Evolutionary conservation across 148 eudicot genomes (phyloP).

Genomic region (Diospyros lotus): DNA sequence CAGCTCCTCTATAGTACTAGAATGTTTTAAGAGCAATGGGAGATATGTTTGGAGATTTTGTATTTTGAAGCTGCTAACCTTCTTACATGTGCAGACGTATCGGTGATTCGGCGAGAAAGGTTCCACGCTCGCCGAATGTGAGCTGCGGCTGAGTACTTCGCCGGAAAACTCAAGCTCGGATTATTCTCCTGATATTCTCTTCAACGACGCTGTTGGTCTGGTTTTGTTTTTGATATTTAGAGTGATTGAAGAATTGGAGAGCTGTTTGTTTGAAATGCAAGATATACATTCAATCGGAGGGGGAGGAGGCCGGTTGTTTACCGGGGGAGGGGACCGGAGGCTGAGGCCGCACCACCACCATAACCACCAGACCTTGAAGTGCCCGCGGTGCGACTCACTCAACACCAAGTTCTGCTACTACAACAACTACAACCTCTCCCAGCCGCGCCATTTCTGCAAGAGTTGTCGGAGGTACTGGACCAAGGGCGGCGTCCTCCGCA

Average conservation of each 20-base stretch:
- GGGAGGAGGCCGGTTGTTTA: slow-evolving; percentile 22
- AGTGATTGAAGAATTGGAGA: not conserved
- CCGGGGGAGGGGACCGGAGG: slow-evolving; percentile 29
- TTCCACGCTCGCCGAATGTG: not conserved
- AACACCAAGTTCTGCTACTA: slow-evolving; percentile 71
- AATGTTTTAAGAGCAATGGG: not conserved
- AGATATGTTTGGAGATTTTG: slow-evolving; percentile 8
- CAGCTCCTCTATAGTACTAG: not conserved
- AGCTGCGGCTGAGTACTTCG: not conserved
- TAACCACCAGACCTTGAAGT: slow-evolving; percentile 34
- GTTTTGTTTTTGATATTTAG: not conserved
- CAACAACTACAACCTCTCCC: slow-evolving; percentile 72
- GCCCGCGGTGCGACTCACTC: slow-evolving; percentile 57
- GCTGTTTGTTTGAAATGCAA: slow-evolving; percentile 18
- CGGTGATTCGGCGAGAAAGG: not conserved
- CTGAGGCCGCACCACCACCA: slow-evolving; percentile 30
- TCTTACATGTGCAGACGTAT: not conserved
- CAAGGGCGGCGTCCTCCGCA: slow-evolving; percentile 64
- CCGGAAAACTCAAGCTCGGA: not conserved
- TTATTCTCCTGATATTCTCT: not conserved
- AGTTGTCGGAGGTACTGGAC: slow-evolving; percentile 68
- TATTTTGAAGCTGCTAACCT: not conserved
- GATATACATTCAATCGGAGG: slow-evolving; percentile 31
- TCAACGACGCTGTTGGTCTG: no score
- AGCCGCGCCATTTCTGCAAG: slow-evolving; percentile 68